Evolutionary conservation across 139 green algal genomes (phyloP), one percentile per base, ranked within the genome.

Genomic region (Tetradesmus lagerheimii): DNA sequence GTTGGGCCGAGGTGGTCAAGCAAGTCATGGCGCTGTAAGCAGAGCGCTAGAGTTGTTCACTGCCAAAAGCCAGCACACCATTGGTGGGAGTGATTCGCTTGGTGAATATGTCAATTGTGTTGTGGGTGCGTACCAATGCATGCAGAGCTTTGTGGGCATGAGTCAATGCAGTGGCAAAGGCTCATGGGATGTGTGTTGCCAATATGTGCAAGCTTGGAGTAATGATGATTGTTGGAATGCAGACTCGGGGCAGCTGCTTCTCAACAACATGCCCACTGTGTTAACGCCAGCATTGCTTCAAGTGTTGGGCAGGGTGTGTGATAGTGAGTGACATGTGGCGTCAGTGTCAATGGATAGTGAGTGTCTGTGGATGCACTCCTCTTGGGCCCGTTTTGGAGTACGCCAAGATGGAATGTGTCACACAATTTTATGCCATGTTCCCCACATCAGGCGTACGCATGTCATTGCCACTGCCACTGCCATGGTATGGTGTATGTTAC

Each of bases 121-220:
- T 57, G 5, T 53, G 8, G 41, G 77, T 18, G 35, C 4, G 9
- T 41, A 85, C 25, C 43, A 23, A 4, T 86, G 80, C 31, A 14
- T 86, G 29, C 53, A 27, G 31, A 45, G 27, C 2, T 50, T 86
- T 35, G 80, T 86, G 3, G 80, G 80, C 38, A 71, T 86, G 27
- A 86, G 80, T 31, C 80, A 86, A 74, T 86, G 80, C 45, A 74
- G 80, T 29, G 80, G 80, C 12, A 41, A 34, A 15, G 80, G 80
- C 2, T 39, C 45, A 4, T 57, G 27, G 57, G 80, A 74, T 74
- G 80, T 86, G 2, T 86, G 80, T 45, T 86, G 80, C 57, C 2
- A 11, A 4, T 43, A 75, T 86, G 80, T 86, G 5, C 43, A 86
- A 31, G 80, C 43, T 23, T 86, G 80, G 80, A 86, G 25, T 75